Base-by-base conservation (phyloP, 1,284 basidiomycete genomes). In the Termitomyces sp. region DNA sequence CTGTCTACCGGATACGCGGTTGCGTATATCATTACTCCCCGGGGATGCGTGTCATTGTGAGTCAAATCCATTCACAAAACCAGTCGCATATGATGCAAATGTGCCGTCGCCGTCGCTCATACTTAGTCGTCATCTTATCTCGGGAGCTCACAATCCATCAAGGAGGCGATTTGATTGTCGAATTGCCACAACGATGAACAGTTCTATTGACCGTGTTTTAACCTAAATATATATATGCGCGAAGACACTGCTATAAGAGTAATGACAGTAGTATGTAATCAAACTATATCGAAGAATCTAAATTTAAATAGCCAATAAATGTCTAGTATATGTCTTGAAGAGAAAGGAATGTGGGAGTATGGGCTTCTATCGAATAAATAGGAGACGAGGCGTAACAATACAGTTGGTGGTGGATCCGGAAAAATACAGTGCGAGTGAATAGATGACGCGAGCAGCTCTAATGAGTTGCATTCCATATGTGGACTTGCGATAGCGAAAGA, bases 261-360 rank as follows among this genome's bases (percentile, higher is more conserved):
- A 53, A 50, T 40, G 36, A 40, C 38, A 50, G 38, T 31, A 50
- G 56, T 58, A 55, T 45, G 50, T 55, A 57, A 51, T 40, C 38
- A 31, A 54, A 61, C 46, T 60, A 51, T 55, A 57, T 58, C 52
- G 55, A 59, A 60, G 28, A 38, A 45, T 55, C 43, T 53, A 56
- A 6, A 36, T 52, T 31, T 45, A 53, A 38, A 46, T 40, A 53
- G 47, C 33, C 45, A 40, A 58, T 42, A 48, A 50, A 52, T 39
- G 31, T 46, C 8, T n/a, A 51, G 38, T 34, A 30, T 54, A 42
- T 61, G 55, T 61, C 56, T 54, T 51, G 54, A 36, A 46, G 38
- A 51, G 36, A 54, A 61, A 57, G 48, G 58, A 61, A 40, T 38
- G 54, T 58, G 56, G 40, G 49, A 26, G 44, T 43, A 46, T 57